These are phyloP conservation scores for Eimeria necatrix DNA, from an alignment of 169 alveolate species.

Conservation along the genomic window DNA sequence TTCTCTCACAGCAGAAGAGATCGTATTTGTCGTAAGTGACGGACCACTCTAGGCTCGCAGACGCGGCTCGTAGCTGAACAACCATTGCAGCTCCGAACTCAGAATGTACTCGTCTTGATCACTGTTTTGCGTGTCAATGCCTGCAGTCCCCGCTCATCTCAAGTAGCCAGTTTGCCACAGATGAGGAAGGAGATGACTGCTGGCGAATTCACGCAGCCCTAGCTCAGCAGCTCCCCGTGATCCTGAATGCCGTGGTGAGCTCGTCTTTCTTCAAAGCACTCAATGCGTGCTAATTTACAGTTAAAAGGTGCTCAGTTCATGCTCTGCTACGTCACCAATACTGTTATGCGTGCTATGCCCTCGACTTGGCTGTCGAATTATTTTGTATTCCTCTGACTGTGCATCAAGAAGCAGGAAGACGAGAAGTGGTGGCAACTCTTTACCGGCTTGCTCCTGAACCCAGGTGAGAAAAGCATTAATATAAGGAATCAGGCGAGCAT, in stretches of 20 bases:
- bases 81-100: too few relatives aligned
- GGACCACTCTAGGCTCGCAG: background rate
- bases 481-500: background rate
- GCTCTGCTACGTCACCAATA: background rate
- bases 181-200: constrained; percentile 72
- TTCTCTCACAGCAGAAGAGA: constrained; percentile 7
- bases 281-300: background rate
- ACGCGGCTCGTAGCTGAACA: background rate
- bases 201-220: constrained; percentile 71
- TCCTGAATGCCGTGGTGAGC: constrained; percentile 49
- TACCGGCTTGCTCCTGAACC: constrained; percentile 26
- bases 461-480: constrained; percentile 24
- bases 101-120: background rate
- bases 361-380: too few relatives aligned
- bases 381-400: background rate
- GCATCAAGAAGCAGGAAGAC: constrained; percentile 2
- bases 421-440: constrained; percentile 47
- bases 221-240: constrained; percentile 72
- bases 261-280: background rate
- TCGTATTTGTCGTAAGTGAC: constrained; percentile 31
- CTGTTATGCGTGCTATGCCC: too few relatives aligned
- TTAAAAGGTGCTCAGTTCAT: background rate
- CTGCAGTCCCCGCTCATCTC: constrained; percentile 54
- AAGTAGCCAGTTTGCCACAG: constrained; percentile 25
- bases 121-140: background rate